Evolutionary conservation across 1,284 basidiomycete genomes (phyloP).

Genomic region (Fomitopsis schrenkii): DNA sequence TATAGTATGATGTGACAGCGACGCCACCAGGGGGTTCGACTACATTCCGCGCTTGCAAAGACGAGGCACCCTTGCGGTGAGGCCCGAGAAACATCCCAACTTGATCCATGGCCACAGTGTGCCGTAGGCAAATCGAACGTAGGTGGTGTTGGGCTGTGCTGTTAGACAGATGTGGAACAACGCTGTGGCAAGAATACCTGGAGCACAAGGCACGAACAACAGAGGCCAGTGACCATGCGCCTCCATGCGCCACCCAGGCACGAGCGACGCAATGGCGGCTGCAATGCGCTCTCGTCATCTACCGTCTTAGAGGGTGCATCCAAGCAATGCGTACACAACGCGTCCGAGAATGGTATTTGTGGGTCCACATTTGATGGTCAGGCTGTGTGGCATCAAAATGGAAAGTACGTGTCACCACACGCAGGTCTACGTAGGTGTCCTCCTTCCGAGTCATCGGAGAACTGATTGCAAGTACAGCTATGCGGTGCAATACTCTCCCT

Average conservation of each 20-base stretch:
- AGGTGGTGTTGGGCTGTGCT: neutral
- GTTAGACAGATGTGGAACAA: neutral
- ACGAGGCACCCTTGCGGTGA: neutral
- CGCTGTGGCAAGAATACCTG: neutral
- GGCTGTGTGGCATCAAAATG: neutral
- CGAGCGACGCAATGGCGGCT: neutral
- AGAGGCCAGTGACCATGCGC: neutral
- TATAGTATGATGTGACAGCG: neutral
- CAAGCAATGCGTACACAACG: neutral
- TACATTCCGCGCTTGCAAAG: neutral
- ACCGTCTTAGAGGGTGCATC: neutral
- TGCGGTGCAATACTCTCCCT: no score
- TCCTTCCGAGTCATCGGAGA: no score
- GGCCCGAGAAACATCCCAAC: neutral
- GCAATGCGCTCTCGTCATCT: neutral
- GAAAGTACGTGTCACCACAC: neutral
- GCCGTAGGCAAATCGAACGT: neutral
- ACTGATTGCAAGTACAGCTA: no score
- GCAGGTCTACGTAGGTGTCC: no score
- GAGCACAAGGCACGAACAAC: neutral
- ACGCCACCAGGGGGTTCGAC: neutral
- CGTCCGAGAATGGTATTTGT: neutral
- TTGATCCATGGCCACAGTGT: neutral
- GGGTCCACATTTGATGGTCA: neutral
- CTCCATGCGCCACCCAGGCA: neutral